Base-by-base conservation (phyloP, 163 green algal genomes). In the Chlamydomonas reinhardtii region DNA sequence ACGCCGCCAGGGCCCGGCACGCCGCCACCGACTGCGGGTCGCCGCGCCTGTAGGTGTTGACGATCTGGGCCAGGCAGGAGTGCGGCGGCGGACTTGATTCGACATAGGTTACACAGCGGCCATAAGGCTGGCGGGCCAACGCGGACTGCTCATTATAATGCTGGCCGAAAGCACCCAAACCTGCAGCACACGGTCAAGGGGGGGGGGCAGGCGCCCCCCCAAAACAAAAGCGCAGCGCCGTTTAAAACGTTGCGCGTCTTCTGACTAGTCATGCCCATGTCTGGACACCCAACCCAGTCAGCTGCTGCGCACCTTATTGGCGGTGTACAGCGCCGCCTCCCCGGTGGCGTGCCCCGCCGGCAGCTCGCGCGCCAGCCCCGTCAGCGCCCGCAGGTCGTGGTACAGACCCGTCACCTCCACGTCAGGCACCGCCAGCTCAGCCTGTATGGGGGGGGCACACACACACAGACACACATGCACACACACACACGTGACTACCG, bases 311-410 rank as follows among this genome's bases (percentile, higher is more conserved):
- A 87, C 81, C 81, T 87, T 84, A 65, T 89, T 91, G 0, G 88
- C 88, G 2, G 77, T 84, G 82, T 87, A 88, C 77, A 89, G 76
- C 24, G 88, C 88, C 22, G 43, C 73, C 76, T 83, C 74, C 12
- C 83, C 88, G 24, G 77, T 84, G 39, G 64, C 88, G 56, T 75
- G 71, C 34, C 84, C 88, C 22, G 83, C 32, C 19, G 83, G 83
- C 72, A 89, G 76, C 43, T 78, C 59, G 34, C 43, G 79, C 0
- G 88, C 88, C 17, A 88, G 66, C 9, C 85, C 87, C 35, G 43
- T 65, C 24, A 91, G 73, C 54, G 75, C 87, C 22, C 86, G 34
- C 59, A 91, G 56, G 76, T 88, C 87, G 80, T 86, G 64, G 25
- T 72, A 87, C 16, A 89, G 61, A 43, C 83, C 82, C 25, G 43